phyloP scores from a whole-genome alignment of 2,329 filamentous ascomycete species.

The Aspergillus oerlinghausenensis region DNA sequence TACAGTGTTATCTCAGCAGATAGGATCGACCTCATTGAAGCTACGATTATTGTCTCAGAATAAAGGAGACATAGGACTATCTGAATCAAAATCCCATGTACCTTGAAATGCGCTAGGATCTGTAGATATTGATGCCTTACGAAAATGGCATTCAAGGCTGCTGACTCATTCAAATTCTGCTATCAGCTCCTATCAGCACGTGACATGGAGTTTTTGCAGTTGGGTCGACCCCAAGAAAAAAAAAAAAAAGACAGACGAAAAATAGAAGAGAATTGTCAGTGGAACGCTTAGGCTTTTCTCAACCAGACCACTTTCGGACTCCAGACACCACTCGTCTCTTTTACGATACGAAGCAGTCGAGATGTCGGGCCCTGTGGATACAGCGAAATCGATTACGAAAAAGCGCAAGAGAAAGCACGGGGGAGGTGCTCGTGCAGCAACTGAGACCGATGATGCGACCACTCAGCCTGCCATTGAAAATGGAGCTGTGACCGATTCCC shows the following conservation, averaged over 20 bases:
- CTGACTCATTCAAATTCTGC: background rate
- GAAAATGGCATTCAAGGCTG: background rate
- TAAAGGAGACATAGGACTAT: background rate
- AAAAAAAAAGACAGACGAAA: conserved; percentile 23
- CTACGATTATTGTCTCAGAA: background rate
- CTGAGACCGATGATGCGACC: conserved; percentile 22
- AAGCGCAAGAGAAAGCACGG: conserved; percentile 45
- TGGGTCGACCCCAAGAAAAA: conserved; percentile 6
- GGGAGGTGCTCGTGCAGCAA: conserved; percentile 16
- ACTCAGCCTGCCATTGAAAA: conserved; percentile 22
- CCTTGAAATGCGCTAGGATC: background rate
- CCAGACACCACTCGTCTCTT: conserved; percentile 5
- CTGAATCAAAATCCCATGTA: background rate
- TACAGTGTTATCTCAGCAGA: background rate
- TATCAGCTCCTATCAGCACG: conserved; percentile 25
- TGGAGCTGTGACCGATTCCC: conserved; percentile 15
- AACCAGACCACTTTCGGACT: conserved; percentile 3
- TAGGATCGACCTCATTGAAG: background rate
- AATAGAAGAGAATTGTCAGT: conserved; percentile 21
- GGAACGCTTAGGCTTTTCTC: conserved; percentile 4
- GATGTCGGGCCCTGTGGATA: conserved; percentile 35
- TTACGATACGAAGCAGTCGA: conserved; percentile 14
- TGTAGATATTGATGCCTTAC: conserved; percentile 7
- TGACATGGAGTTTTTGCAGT: conserved; percentile 23
- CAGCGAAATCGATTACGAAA: conserved; percentile 35